Percentiles rank a stretch among this genome's conserved stretches.
Evolutionary conservation across 1,284 basidiomycete genomes (phyloP).

Genomic region (Cryptococcus wingfieldii): DNA sequence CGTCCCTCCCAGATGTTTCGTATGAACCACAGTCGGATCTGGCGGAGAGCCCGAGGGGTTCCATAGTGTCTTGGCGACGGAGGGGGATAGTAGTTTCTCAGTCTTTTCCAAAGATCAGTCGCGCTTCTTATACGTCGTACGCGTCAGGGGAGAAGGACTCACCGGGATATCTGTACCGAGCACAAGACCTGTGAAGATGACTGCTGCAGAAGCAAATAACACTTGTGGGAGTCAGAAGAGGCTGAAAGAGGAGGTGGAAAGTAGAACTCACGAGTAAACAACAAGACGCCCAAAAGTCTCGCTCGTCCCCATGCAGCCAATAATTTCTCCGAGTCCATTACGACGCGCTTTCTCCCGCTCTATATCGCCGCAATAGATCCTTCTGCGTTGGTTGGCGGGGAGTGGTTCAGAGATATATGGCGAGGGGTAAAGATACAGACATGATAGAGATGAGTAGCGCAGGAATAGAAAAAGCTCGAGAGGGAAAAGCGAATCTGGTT

Average conservation of each 20-base stretch:
- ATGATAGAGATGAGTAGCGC: too few relatives aligned
- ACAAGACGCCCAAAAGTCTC: not conserved
- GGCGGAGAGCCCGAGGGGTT: not conserved
- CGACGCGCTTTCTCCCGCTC: not conserved
- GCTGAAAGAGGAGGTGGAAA: not conserved
- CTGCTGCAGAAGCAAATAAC: not conserved
- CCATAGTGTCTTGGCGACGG: not conserved
- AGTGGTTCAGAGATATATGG: too few relatives aligned
- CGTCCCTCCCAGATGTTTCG: constrained; percentile 16
- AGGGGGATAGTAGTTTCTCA: not conserved
- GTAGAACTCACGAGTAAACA: not conserved
- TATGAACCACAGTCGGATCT: constrained; percentile 5
- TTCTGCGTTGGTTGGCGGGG: too few relatives aligned
- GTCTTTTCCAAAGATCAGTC: not conserved
- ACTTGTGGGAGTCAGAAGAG: not conserved
- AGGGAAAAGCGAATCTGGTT: too few relatives aligned
- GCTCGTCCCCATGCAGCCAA: not conserved
- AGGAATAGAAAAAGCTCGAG: too few relatives aligned
- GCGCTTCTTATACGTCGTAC: not conserved
- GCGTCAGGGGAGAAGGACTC: not conserved
- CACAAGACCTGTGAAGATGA: not conserved
- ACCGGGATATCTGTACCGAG: too few relatives aligned
- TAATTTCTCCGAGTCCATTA: not conserved
- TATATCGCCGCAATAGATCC: too few relatives aligned
- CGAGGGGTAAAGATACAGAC: too few relatives aligned